Evolutionary conservation across 1,139 yeast genomes (phyloP).

Genomic region (Suhomyces bokatorum): DNA sequence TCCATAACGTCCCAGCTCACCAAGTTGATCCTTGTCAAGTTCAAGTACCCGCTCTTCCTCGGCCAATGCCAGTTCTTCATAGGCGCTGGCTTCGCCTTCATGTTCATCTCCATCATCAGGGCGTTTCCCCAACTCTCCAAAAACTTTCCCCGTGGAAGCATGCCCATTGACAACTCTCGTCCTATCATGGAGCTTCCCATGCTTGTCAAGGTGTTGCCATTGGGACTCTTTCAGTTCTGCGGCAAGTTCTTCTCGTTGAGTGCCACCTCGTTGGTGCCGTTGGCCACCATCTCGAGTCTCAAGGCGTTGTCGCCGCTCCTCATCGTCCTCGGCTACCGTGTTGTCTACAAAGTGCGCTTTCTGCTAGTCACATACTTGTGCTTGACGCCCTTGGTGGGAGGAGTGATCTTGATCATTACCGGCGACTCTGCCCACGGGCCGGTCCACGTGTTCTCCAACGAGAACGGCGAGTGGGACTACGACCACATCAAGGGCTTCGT

Average conservation of each 20-base stretch:
- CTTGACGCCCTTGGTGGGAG: conserved; percentile 38
- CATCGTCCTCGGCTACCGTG: conserved; percentile 37
- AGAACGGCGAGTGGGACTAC: conserved; percentile 18
- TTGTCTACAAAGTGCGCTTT: conserved; percentile 33
- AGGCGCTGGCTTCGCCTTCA: conserved; percentile 34
- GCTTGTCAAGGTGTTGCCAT: conserved; percentile 35
- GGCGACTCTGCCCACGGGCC: conserved; percentile 28
- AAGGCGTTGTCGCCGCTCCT: conserved; percentile 43
- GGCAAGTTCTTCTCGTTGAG: conserved; percentile 41
- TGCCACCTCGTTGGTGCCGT: conserved; percentile 41
- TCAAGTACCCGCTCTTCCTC: conserved; percentile 50
- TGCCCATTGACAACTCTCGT: conserved; percentile 24
- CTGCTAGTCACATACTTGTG: conserved; percentile 39
- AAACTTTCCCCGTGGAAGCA: conserved; percentile 34
- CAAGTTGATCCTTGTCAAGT: conserved; percentile 40
- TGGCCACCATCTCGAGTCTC: conserved; percentile 42
- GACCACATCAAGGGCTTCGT: conserved; percentile 31
- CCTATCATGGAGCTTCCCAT: conserved; percentile 25
- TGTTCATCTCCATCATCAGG: conserved; percentile 24
- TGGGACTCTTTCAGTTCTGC: conserved; percentile 41
- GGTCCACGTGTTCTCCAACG: conserved; percentile 14
- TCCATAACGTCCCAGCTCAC: conserved; percentile 52
- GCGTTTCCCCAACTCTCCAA: conserved; percentile 21
- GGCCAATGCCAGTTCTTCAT: conserved; percentile 51
- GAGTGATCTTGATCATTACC: conserved; percentile 37